Evolutionary conservation across 345 rosid species (phyloP).

Genomic region (Hibiscus trionum): DNA sequence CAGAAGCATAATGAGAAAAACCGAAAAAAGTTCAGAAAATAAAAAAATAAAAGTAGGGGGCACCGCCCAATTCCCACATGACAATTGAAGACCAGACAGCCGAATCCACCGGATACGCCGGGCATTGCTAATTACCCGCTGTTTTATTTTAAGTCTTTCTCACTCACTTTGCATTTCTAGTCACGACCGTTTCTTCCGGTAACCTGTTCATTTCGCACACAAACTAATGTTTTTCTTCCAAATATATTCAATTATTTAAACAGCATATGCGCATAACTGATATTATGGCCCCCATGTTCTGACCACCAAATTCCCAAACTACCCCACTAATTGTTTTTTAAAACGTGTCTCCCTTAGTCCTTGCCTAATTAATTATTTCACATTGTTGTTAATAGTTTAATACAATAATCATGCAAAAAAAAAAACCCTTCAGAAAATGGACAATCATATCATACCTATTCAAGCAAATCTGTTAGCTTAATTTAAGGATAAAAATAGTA

Average conservation of each 20-base stretch:
- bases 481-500: too few species aligned
- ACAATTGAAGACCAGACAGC: not conserved
- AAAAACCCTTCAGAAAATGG: not conserved
- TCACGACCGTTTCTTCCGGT: constrained; percentile 26
- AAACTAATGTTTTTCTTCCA: not conserved
- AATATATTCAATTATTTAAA: not conserved
- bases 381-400: not conserved
- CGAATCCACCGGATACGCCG: constrained; percentile 10
- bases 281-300: constrained; percentile 23
- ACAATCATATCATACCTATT: not conserved
- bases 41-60: not conserved
- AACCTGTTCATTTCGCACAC: not conserved
- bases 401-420: not conserved
- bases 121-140: not conserved
- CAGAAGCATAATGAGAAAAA: not conserved
- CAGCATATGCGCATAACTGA: not conserved
- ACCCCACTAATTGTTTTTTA: not conserved
- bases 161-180: not conserved
- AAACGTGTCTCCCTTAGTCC: not conserved
- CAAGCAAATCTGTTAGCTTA: not conserved
- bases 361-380: not conserved
- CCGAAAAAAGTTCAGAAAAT: not conserved
- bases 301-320: not conserved
- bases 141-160: not conserved
- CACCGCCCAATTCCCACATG: constrained; percentile 12